These are phyloP conservation scores for Solanum commersonii DNA, from an alignment of 257 asterid species.

Conservation along the genomic window DNA sequence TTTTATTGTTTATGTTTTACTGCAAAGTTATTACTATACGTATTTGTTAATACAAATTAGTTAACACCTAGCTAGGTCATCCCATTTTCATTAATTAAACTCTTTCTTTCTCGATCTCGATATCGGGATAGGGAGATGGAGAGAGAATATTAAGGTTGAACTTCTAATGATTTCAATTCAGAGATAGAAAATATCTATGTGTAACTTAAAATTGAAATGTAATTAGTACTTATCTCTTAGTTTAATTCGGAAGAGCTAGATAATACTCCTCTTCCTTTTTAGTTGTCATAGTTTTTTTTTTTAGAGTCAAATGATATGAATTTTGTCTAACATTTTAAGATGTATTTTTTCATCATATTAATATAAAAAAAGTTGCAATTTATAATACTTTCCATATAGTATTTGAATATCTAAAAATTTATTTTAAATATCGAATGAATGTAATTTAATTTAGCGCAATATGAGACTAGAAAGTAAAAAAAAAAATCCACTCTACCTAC, in stretches of 20 bases:
- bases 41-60: not conserved
- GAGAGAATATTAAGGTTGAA: not conserved
- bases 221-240: not conserved
- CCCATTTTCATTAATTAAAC: not conserved
- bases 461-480: not conserved
- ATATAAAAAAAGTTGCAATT: too few species aligned
- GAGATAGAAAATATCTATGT: not conserved
- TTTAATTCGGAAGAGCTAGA: not conserved
- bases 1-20: too few species aligned
- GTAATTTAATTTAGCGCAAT: not conserved
- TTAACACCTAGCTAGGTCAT: not conserved
- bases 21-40: not conserved
- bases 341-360: too few species aligned
- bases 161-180: not conserved
- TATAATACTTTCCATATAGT: too few species aligned
- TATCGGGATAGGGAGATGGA: not conserved
- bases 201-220: not conserved
- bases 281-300: not conserved
- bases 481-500: not conserved
- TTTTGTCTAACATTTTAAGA: not conserved
- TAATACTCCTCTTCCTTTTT: too few species aligned
- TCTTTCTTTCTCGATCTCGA: not conserved
- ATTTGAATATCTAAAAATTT: not conserved
- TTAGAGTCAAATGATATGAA: not conserved
- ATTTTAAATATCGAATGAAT: too few species aligned